phyloP scores from a whole-genome alignment of 768 basidiomycete genomes.

The Pleurotus tuber-regium region DNA sequence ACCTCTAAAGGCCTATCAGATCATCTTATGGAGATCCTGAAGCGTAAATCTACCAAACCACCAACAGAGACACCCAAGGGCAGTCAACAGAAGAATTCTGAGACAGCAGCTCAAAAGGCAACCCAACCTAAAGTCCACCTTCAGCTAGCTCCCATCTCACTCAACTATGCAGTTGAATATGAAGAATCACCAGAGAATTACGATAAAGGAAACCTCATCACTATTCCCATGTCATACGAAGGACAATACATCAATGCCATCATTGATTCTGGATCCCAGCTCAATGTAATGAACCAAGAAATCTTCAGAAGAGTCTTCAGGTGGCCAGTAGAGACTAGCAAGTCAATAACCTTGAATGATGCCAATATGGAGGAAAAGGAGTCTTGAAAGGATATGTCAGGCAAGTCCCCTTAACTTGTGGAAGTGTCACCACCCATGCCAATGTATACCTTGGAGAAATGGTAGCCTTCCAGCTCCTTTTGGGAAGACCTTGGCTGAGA shows the following conservation, averaged over 20 bases:
- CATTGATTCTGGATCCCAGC: neutral
- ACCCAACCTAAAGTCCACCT: too few species aligned
- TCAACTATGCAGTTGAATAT: too few species aligned
- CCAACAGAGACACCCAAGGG: too few species aligned
- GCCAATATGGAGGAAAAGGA: slow-evolving; percentile 20
- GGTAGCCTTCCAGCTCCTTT: slow-evolving; percentile 17
- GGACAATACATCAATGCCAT: neutral
- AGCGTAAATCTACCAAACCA: too few species aligned
- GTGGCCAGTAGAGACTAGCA: slow-evolving; percentile 12
- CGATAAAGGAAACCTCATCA: neutral
- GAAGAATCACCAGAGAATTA: too few species aligned
- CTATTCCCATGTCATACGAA: neutral
- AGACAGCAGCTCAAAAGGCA: too few species aligned
- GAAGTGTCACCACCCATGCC: slow-evolving; percentile 13
- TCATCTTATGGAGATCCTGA: too few species aligned
- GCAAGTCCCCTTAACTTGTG: slow-evolving; percentile 17
- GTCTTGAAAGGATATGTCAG: slow-evolving; percentile 15
- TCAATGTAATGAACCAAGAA: neutral
- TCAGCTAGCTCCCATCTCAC: too few species aligned
- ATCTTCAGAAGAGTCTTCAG: neutral
- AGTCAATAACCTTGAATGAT: slow-evolving; percentile 15
- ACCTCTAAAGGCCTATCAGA: too few species aligned
- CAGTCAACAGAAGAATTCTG: too few species aligned
- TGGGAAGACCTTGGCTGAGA: slow-evolving; percentile 21
- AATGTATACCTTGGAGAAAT: slow-evolving; percentile 19